Evolutionary conservation across 2,329 filamentous ascomycete genomes (phyloP).

Genomic region (Cryphonectria japonica): DNA sequence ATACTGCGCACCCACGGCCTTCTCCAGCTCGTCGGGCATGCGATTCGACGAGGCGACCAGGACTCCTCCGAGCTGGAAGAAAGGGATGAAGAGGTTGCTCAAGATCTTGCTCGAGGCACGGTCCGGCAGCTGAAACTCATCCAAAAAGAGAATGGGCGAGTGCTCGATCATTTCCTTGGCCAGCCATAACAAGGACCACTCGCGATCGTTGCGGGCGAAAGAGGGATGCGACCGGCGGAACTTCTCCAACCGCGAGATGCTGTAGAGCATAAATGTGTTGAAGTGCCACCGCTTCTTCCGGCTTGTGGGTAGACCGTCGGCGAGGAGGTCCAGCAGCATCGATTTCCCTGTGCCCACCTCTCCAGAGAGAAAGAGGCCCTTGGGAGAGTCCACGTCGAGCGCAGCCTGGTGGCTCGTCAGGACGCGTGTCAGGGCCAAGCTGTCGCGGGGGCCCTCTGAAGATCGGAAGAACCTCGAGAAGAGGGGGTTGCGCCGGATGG

Average conservation of each 20-base stretch:
- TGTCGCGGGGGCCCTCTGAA: slow-evolving; percentile 57
- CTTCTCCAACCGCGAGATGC: slow-evolving; percentile 71
- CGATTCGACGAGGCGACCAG: slow-evolving; percentile 80
- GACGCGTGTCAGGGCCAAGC: slow-evolving; percentile 68
- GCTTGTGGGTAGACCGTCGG: slow-evolving; percentile 72
- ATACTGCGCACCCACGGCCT: slow-evolving; percentile 73
- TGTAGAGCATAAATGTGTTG: slow-evolving; percentile 84
- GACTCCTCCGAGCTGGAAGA: slow-evolving; percentile 82
- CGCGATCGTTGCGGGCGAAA: slow-evolving; percentile 39
- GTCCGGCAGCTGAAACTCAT: slow-evolving; percentile 84
- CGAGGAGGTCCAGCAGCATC: slow-evolving; percentile 84
- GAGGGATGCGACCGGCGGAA: slow-evolving; percentile 52
- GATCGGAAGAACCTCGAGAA: slow-evolving; percentile 63
- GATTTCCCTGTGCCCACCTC: slow-evolving; percentile 84
- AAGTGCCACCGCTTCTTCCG: slow-evolving; percentile 81
- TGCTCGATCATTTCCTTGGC: slow-evolving; percentile 76
- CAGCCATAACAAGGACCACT: slow-evolving; percentile 74
- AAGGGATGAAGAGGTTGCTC: slow-evolving; percentile 76
- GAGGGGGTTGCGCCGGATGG: slow-evolving; percentile 61
- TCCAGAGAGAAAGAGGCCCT: slow-evolving; percentile 76
- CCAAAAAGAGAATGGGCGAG: slow-evolving; percentile 77
- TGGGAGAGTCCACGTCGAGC: slow-evolving; percentile 71
- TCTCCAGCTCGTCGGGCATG: slow-evolving; percentile 80
- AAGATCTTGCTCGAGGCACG: slow-evolving; percentile 77
- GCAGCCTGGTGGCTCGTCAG: slow-evolving; percentile 73